Conservation (phyloP, 768 basidiomycete genomes). For the Russula griseocarnosa region DNA sequence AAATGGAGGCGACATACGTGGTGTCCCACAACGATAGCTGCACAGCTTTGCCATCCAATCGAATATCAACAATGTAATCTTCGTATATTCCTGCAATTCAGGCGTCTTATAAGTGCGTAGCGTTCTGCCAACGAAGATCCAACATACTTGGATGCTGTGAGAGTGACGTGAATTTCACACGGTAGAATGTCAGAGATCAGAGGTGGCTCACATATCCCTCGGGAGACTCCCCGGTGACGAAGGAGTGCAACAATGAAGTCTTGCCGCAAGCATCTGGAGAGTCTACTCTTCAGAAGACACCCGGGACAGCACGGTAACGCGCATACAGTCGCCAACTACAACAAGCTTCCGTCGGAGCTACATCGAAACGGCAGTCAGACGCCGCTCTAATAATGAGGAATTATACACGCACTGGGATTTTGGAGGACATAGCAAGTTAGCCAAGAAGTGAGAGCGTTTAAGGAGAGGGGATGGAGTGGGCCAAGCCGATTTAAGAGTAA, state of each 20-base stretch:
- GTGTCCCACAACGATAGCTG: constrained; percentile 99
- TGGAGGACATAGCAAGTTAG: constrained; percentile 26
- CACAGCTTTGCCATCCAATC: constrained; percentile 95
- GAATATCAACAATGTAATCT: constrained; percentile 98
- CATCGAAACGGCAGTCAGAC: no score
- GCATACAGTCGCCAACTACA: no score
- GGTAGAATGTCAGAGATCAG: background rate
- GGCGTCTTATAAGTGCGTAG: constrained; percentile 11
- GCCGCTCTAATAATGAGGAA: constrained; percentile 13
- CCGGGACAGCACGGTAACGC: no score
- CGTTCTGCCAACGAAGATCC: constrained; percentile 1
- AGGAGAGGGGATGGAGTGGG: background rate
- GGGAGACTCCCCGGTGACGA: constrained; percentile 93
- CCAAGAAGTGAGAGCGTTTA: background rate
- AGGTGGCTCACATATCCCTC: constrained; percentile 80
- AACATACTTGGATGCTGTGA: constrained; percentile 47
- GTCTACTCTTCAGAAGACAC: no score
- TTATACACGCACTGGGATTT: constrained; percentile 23
- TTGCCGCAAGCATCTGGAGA: no score
- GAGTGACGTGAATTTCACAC: background rate
- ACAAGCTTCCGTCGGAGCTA: no score
- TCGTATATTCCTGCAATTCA: constrained; percentile 78
- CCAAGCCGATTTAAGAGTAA: constrained; percentile 2
- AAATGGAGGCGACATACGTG: constrained; percentile 61
- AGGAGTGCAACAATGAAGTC: constrained; percentile 86